Evolutionary conservation across 805 yeast genomes (phyloP), one percentile per base, ranked within the genome.

Genomic region (Grigorovia yakushimaensis): DNA sequence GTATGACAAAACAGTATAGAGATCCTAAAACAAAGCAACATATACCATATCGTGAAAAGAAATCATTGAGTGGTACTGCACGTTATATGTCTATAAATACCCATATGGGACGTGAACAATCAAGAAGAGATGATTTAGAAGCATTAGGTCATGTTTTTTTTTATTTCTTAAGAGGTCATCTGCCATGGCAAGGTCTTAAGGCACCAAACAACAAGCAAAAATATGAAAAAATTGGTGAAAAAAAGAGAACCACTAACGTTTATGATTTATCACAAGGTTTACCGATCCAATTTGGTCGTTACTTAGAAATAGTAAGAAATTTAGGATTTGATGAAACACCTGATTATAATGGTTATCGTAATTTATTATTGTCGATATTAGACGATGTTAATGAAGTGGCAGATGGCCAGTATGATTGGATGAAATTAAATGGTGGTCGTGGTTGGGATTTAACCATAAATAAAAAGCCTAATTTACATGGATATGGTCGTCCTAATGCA

Each of bases 171-270:
- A 79, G 95, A 58, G 98, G 98, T 43, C 86, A 86, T 51, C 73
- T 93, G 60, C 98, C 98, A 53, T 93, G 98, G 98, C 98, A 93
- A 73, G 98, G 98, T 21, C 74, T 93, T 57, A 91, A 93, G 67
- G 98, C 98, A 10, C 96, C 96, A 56, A 89, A 96, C 39, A 93
- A 93, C 73, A 91, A 93, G 69, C 96, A 88, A 60, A 93, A 93
- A 70, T 93, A 93, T 68, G 98, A 93, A 66, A 91, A 88, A 65
- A 93, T 93, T 65, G 98, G 98, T 50, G 94, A 89, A 64, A 91
- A 88, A 72, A 93, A 93, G 65, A 88, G 89, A 69, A 76, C 88
- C 2, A 91, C 98, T 1, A 82, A 86, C 43, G 84, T 91, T 51
- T 77, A 77, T 57, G 97, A 88, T 55, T 73, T 93, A 49, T 86